These are phyloP conservation scores for Capronia americana DNA, from an alignment of 2,329 filamentous ascomycete genomes.

Conservation along the genomic window DNA sequence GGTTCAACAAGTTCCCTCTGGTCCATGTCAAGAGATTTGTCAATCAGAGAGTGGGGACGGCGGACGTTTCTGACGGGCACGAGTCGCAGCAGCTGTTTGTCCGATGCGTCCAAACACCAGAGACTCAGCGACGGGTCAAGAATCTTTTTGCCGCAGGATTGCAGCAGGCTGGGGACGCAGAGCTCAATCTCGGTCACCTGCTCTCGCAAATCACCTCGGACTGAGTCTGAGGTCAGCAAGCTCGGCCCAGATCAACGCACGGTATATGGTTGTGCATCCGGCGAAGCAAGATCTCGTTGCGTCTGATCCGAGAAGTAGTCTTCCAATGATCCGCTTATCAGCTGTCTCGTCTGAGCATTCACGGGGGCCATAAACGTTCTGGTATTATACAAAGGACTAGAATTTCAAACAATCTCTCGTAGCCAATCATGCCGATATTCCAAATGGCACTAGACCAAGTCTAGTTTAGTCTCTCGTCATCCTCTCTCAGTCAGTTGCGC, in stretches of 20 bases:
- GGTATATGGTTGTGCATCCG: background rate
- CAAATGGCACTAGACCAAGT: background rate
- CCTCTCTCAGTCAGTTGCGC: too few relatives aligned
- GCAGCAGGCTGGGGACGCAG: background rate
- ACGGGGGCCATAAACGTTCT: background rate
- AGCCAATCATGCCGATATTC: background rate
- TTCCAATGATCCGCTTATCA: background rate
- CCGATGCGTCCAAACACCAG: background rate
- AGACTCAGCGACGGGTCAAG: conserved; percentile 6
- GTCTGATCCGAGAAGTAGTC: background rate
- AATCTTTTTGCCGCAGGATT: conserved; percentile 5
- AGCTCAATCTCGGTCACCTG: conserved; percentile 1
- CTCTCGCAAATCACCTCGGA: conserved; percentile 1
- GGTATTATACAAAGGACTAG: background rate
- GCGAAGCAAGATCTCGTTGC: background rate
- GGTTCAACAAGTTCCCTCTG: conserved; percentile 9
- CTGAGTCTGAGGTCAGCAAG: background rate
- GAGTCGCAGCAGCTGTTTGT: conserved; percentile 1
- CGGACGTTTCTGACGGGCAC: conserved; percentile 1
- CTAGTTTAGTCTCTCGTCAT: background rate
- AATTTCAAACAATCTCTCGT: background rate
- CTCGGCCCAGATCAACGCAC: background rate
- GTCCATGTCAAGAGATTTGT: conserved; percentile 5
- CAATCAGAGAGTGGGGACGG: conserved; percentile 3
- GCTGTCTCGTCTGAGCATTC: background rate